phyloP scores from a whole-genome alignment of 176 grass and related monocot species.

The Eleusine coracana region DNA sequence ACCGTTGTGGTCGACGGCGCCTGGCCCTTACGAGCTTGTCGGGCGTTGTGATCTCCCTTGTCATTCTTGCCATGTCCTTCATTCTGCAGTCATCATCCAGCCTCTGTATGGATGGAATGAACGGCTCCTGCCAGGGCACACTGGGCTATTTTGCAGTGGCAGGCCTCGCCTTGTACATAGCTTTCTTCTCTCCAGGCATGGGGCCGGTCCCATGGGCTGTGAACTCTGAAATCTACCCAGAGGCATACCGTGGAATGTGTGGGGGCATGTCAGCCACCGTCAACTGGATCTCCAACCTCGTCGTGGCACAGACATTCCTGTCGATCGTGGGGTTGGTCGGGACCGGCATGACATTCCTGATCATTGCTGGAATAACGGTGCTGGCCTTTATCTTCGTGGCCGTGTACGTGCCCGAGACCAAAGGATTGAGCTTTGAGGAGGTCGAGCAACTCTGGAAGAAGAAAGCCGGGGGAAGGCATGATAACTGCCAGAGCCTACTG shows the following conservation, averaged over 20 bases:
- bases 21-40: slow-evolving; percentile 67
- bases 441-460: slow-evolving; percentile 84
- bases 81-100: slow-evolving; percentile 56
- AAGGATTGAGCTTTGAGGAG: slow-evolving; percentile 84
- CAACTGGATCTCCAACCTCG: slow-evolving; percentile 91
- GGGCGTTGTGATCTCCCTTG: slow-evolving; percentile 72
- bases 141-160: slow-evolving; percentile 66
- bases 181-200: slow-evolving; percentile 86
- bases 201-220: slow-evolving; percentile 92
- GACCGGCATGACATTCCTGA: slow-evolving; percentile 70
- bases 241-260: slow-evolving; percentile 79
- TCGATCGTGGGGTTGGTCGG: slow-evolving; percentile 69
- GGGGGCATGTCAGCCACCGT: slow-evolving; percentile 96
- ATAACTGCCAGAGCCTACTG: slow-evolving; percentile 48
- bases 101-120: slow-evolving; percentile 2
- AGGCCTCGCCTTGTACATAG: slow-evolving; percentile 80
- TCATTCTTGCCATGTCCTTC: slow-evolving; percentile 71
- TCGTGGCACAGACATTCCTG: slow-evolving; percentile 84
- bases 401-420: slow-evolving; percentile 77
- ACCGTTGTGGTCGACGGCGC: slow-evolving; percentile 78
- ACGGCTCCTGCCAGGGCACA: slow-evolving; percentile 27
- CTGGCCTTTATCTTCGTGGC: slow-evolving; percentile 77
- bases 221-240: slow-evolving; percentile 88
- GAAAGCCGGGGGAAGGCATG: slow-evolving; percentile 54
- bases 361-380: slow-evolving; percentile 67